Evolutionary conservation across 306 rosid species (phyloP), one percentile per base, ranked within the genome.

Genomic region (Rosa multiflora): DNA sequence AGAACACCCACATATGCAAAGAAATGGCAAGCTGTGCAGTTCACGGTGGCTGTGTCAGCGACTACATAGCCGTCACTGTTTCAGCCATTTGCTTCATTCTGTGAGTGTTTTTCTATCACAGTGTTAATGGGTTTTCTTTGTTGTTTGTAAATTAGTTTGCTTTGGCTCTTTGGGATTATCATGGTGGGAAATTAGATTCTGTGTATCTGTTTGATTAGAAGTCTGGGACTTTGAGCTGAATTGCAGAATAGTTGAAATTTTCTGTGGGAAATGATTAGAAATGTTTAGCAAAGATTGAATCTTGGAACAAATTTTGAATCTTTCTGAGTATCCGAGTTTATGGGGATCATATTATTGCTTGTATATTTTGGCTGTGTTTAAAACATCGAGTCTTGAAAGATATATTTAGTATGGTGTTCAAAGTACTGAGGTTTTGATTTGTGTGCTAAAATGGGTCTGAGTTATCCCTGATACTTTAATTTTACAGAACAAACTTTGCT

Each of bases 21-120:
- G 66, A 81, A 78, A 88, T 92, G 97, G 81, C 80, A 4, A 72
- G 75, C 55, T 95, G 97, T 83, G 97, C 98, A 15, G 82, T 80
- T 15, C 73, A 86, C 55, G 99, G 99, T 63, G 98, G 99, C 7
- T 95, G 98, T 77, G 93, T 89, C 89, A 91, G 86, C 51, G 98
- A 95, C 73, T 93, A 83, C 83, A 21, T 87, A 46, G 99, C 97
- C 76, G 59, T 95, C 71, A 74, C 90, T 39, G 4, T 91, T 5
- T 83, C 99, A 71, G 77, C 87, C 58, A 10, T 85, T 52, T 90
- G 88, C 76, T 84, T 88, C 62, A 76, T 88, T 79, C 39, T 95
- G 99, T 95, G 85, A 72, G 86, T 77, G 11, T 70, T 67, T 44
- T 5, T 77, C 14, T 40, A 8, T 67, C 5, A 18, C 46, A 3